Evolutionary conservation across 257 asterid genomes (phyloP).

Genomic region (Jacaranda copaia): DNA sequence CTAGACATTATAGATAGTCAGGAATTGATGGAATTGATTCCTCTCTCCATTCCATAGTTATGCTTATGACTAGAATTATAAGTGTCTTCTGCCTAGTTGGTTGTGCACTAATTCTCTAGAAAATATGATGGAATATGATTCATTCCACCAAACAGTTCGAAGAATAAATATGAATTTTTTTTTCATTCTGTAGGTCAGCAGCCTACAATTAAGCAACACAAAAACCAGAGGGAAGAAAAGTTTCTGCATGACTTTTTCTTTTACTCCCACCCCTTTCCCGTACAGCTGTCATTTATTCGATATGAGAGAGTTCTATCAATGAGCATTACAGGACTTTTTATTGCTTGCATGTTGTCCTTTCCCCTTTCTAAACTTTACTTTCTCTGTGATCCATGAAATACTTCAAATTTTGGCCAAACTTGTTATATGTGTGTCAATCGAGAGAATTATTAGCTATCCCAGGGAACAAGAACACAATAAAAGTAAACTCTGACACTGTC

Average conservation of each 20-base stretch:
- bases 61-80: too few species aligned
- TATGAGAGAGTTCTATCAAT: neutral
- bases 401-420: neutral
- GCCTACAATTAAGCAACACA: neutral
- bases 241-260: conserved; percentile 16
- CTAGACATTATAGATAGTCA: conserved; percentile 15
- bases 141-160: conserved; percentile 9
- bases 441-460: conserved; percentile 16
- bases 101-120: neutral
- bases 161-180: neutral
- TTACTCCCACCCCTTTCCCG: neutral
- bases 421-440: neutral
- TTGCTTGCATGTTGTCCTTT: neutral
- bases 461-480: neutral
- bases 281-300: conserved; percentile 21
- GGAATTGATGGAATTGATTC: neutral
- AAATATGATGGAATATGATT: neutral
- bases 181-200: conserved; percentile 8
- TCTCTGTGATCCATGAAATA: conserved; percentile 8
- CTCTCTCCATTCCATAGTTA: neutral
- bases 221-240: neutral
- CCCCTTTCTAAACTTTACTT: conserved; percentile 8
- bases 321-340: neutral
- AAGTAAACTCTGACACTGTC: neutral
- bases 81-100: conserved; percentile 7